phyloP scores from a whole-genome alignment of 441 rosid genomes.

The Euphorbia celastroides region DNA sequence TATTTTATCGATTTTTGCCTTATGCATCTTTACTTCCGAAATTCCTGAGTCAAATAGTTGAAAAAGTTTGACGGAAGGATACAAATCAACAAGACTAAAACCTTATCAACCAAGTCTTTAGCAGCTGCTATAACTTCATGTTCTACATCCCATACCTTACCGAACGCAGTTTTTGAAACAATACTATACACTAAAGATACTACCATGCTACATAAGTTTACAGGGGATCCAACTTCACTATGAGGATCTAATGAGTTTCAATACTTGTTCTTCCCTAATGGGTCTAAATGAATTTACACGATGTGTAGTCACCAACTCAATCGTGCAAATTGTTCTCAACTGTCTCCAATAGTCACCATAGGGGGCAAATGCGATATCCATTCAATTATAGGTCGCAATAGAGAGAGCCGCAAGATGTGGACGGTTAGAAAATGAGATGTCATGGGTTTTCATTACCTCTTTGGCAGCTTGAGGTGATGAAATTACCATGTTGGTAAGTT shows the following conservation, averaged over 20 bases:
- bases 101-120: not conserved
- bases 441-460: conserved; percentile 12
- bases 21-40: not conserved
- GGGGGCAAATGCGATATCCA: conserved; percentile 11
- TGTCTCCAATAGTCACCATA: conserved; percentile 24
- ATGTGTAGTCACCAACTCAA: conserved; percentile 13
- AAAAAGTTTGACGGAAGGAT: conserved; percentile 12
- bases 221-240: not conserved
- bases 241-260: not conserved
- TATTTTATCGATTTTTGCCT: not conserved
- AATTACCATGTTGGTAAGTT: conserved; percentile 16
- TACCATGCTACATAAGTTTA: conserved; percentile 15
- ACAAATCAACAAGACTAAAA: conserved; percentile 17
- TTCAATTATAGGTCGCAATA: not conserved
- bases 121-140: not conserved
- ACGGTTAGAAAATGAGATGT: conserved; percentile 9
- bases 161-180: conserved; percentile 13
- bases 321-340: conserved; percentile 7
- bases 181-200: conserved; percentile 2
- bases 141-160: not conserved
- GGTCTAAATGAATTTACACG: conserved; percentile 9
- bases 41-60: not conserved
- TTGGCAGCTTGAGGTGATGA: conserved; percentile 24
- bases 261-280: conserved; percentile 16
- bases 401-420: not conserved